Evolutionary conservation across 2,329 filamentous ascomycete species (phyloP), one percentile per base, ranked within the genome.

Genomic region (Trichophyton verrucosum): DNA sequence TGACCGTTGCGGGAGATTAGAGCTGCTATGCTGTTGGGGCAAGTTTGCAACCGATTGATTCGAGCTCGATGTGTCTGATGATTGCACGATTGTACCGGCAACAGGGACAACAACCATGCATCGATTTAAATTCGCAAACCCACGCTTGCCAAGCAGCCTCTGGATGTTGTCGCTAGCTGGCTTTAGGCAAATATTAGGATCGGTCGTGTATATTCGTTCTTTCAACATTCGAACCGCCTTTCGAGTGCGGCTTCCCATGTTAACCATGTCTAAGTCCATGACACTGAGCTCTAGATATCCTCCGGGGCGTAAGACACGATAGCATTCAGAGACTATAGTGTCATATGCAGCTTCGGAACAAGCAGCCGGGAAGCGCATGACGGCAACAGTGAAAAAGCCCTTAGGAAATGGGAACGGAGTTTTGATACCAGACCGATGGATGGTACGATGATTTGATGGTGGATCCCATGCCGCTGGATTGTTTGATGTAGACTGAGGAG

Each of bases 81-180:
- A 76, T 46, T 72, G 69, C 30, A 74, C 67, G 9, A 77, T 72
- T 62, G 74, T 71, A 2, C 77, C 77, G 20, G 76, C 75, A 1
- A 78, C 77, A 5, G 77, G 77, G 8, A 80, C 75, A 40, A 75
- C 74, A 11, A 79, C 76, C 65, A 78, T 75, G 66, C 77, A 79
- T 24, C 77, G 72, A 59, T 75, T 76, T n/a, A 80, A 71, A 62
- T 76, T 78, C 42, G 77, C 75, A 60, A 78, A 80, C 1, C 76
- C 76, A 56, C 75, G 70, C 2, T 69, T 69, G 11, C 77, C 76
- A 22, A 80, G 66, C 8, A 78, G 66, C 44, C 71, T 72, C 61
- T 79, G 77, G n/a, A 79, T 68, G 61, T 73, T 77, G 65, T 79
- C 77, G 59, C 75, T 77, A 5, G 75, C 71, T 4, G 77, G 76